These are phyloP conservation scores for Combretum micranthum DNA, from an alignment of 345 rosid genomes.

Conservation along the genomic window DNA sequence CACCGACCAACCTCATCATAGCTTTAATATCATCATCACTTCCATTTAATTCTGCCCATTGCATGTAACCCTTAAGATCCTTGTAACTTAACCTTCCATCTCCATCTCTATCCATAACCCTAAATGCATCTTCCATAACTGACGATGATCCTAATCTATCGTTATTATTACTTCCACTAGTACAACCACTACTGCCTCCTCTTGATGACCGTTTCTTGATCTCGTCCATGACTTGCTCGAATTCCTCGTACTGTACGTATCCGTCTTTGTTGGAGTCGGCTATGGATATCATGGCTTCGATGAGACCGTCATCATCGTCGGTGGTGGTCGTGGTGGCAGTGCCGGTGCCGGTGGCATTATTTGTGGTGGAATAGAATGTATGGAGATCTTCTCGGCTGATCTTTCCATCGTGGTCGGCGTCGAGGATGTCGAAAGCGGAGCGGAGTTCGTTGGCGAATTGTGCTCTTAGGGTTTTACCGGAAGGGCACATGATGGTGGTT, in stretches of 20 bases:
- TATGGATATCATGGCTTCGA: conserved; percentile 62
- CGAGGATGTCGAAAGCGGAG: conserved; percentile 75
- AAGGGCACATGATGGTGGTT: conserved; percentile 32
- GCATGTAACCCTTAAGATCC: conserved; percentile 67
- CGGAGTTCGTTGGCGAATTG: conserved; percentile 18
- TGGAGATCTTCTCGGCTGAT: conserved; percentile 72
- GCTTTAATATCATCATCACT: conserved; percentile 58
- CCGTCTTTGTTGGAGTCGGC: conserved; percentile 77
- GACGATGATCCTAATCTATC: no score
- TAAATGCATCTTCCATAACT: conserved; percentile 47
- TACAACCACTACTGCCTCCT: conserved; percentile 15
- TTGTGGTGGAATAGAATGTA: conserved; percentile 46
- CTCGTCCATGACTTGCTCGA: conserved; percentile 47
- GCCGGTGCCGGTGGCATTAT: no score
- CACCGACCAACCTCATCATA: conserved; percentile 62
- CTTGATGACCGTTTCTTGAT: neutral
- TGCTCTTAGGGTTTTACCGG: conserved; percentile 22
- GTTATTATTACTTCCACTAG: neutral
- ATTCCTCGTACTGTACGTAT: conserved; percentile 82
- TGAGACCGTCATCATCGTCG: conserved; percentile 33
- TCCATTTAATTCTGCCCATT: conserved; percentile 49
- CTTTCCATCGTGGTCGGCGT: conserved; percentile 83
- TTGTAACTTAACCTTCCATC: conserved; percentile 62
- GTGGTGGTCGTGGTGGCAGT: conserved; percentile 24
- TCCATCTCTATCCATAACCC: conserved; percentile 77